phyloP scores from a whole-genome alignment of 345 rosid species.

The Cochlearia excelsa region DNA sequence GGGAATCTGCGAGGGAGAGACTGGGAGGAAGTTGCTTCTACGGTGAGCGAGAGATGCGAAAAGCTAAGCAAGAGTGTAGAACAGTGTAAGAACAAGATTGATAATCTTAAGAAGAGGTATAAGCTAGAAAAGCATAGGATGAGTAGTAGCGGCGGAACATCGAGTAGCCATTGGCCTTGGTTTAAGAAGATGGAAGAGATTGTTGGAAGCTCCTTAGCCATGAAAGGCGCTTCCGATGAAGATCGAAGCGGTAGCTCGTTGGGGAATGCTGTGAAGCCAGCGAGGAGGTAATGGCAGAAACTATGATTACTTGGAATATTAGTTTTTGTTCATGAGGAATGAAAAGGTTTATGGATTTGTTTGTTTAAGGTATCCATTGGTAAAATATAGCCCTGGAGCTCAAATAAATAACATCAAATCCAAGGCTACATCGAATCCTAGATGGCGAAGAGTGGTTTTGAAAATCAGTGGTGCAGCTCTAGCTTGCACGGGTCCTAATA shows the following conservation, averaged over 20 bases:
- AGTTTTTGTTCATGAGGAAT: slow-evolving; percentile 8
- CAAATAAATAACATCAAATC: slow-evolving; percentile 46
- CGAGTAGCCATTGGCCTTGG: slow-evolving; percentile 87
- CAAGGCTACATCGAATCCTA: slow-evolving; percentile 42
- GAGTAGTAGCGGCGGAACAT: slow-evolving; percentile 52
- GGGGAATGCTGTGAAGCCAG: slow-evolving; percentile 44
- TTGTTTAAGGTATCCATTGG: slow-evolving; percentile 41
- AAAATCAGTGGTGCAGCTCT: slow-evolving; percentile 88
- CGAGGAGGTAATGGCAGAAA: slow-evolving; percentile 49
- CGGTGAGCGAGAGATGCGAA: slow-evolving; percentile 67
- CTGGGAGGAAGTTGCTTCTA: slow-evolving; percentile 91
- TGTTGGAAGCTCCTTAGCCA: slow-evolving; percentile 53
- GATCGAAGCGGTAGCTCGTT: slow-evolving; percentile 46
- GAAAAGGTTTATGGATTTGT: not conserved
- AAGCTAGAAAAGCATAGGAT: slow-evolving; percentile 81
- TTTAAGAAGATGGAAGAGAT: slow-evolving; percentile 79
- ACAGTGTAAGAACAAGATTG: slow-evolving; percentile 91
- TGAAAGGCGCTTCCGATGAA: slow-evolving; percentile 49
- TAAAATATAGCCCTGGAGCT: slow-evolving; percentile 45
- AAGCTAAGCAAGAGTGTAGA: slow-evolving; percentile 69
- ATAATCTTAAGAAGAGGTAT: slow-evolving; percentile 85
- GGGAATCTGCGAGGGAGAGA: slow-evolving; percentile 90
- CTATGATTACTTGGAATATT: slow-evolving; percentile 1
- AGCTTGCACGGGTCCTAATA: slow-evolving; percentile 66
- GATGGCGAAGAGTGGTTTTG: slow-evolving; percentile 86